Conservation (phyloP, 1,284 basidiomycete genomes). For the Rhodotorula sp. region DNA sequence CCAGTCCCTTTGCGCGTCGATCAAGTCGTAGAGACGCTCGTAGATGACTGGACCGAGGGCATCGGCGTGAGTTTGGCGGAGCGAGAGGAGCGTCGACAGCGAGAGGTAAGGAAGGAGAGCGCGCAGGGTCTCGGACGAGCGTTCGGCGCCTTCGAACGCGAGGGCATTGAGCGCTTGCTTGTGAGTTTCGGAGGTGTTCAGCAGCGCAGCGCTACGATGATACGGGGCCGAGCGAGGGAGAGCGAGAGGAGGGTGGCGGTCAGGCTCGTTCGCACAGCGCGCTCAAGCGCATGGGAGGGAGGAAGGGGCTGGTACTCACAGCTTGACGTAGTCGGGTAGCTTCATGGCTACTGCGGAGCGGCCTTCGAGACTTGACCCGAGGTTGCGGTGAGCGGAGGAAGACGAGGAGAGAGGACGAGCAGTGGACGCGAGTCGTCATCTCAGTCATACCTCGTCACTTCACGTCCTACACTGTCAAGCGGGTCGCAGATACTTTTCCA, state of each 20-base stretch:
- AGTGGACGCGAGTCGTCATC: too few species aligned
- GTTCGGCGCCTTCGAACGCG: not conserved
- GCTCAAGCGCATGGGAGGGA: not conserved
- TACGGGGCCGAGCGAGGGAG: not conserved
- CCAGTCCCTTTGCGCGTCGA: constrained; percentile 20
- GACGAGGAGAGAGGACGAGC: not conserved
- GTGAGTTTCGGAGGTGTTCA: constrained; percentile 7
- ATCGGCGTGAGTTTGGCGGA: not conserved
- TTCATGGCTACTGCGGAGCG: not conserved
- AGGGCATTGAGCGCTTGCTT: not conserved
- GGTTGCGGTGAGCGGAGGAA: not conserved
- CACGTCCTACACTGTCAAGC: too few species aligned
- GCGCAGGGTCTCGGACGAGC: not conserved
- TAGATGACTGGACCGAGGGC: not conserved
- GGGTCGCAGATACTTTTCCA: too few species aligned
- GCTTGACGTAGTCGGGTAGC: constrained; percentile 10
- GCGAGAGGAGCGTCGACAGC: constrained; percentile 11
- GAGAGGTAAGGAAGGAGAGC: constrained; percentile 13
- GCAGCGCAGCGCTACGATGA: constrained; percentile 3
- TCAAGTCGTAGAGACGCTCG: not conserved
- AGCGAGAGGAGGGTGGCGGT: too few species aligned
- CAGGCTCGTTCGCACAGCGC: not conserved
- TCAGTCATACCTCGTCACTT: too few species aligned
- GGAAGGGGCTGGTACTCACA: not conserved
- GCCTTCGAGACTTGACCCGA: not conserved